phyloP scores from a whole-genome alignment of 2,329 filamentous ascomycete genomes.

The Chrysoporthe cubensis region DNA sequence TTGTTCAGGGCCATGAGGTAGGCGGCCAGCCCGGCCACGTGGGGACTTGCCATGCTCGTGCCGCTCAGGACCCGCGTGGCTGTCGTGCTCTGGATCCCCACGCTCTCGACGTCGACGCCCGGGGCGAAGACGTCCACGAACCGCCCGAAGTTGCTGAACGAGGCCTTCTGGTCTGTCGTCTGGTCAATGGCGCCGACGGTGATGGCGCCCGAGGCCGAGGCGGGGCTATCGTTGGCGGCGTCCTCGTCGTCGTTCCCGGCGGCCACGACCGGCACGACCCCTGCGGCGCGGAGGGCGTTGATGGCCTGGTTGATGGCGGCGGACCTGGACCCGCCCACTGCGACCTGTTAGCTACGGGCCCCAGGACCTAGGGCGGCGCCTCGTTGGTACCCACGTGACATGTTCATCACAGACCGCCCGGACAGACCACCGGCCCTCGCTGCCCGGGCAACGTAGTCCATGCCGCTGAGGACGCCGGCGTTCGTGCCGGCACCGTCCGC shows the following conservation, averaged over 20 bases:
- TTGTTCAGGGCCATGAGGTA: slow-evolving; percentile 66
- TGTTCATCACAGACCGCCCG: slow-evolving; percentile 66
- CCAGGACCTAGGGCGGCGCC: no score
- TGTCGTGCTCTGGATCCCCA: slow-evolving; percentile 54
- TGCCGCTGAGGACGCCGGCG: slow-evolving; percentile 60
- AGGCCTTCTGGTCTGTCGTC: slow-evolving; percentile 50
- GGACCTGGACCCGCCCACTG: slow-evolving; percentile 54
- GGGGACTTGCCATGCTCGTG: slow-evolving; percentile 69
- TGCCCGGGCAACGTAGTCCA: slow-evolving; percentile 59
- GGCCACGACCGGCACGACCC: slow-evolving; percentile 62
- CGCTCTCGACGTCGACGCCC: slow-evolving; percentile 57
- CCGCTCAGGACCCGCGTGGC: slow-evolving; percentile 53
- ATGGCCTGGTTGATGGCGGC: slow-evolving; percentile 60
- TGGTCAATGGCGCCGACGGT: slow-evolving; percentile 64
- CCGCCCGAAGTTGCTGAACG: slow-evolving; percentile 63
- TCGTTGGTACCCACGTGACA: slow-evolving; percentile 48
- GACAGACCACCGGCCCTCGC: slow-evolving; percentile 44
- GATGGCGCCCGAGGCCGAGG: slow-evolving; percentile 59
- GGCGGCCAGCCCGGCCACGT: slow-evolving; percentile 69
- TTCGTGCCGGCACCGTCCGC: slow-evolving; percentile 52
- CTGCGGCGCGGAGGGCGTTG: slow-evolving; percentile 50
- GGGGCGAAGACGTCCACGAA: slow-evolving; percentile 60
- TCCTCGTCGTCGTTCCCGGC: slow-evolving; percentile 63
- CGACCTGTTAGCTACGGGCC: not conserved
- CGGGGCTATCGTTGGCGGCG: slow-evolving; percentile 55